Base-by-base conservation (phyloP, 1,139 yeast species). In the Suhomyces yuchorum region DNA sequence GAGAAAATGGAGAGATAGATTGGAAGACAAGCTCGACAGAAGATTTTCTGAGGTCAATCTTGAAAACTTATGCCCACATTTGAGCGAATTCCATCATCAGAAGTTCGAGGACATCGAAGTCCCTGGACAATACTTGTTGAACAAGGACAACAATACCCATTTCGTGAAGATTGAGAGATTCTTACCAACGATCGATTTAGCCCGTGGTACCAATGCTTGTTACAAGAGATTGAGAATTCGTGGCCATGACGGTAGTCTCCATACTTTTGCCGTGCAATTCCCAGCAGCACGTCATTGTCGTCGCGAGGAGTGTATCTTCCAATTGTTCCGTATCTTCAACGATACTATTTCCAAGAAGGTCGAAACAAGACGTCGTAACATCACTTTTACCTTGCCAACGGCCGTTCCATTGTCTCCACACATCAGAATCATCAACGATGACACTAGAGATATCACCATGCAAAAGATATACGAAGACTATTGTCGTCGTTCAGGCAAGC, bases 281-380 rank as follows among this genome's bases (percentile, higher is more conserved):
- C 99, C 99, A 4, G 96, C 99, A 15, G 97, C 97, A 9, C 84
- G 99, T 58, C 97, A 93, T 61, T 90, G 97, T 60, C 87, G 99
- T 62, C 83, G 99, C 49, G 99, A 95, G 65, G 99, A 95, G 63
- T 80, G 96, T 44, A 86, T 93, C 50, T 87, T 90, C 75, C 99
- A 93, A 66, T 70, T 95, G 56, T 92, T 90, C 77, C 80, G 97
- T 57, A 81, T 93, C 42, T 84, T 95, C 69, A 90, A 90, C 63
- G 92, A 88, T 55, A 84, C 88, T 5, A 72, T 95, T 47, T 75
- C 87, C 1, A 82, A 87, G 58, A 87, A 87, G 62, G 96, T 90
- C 38, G 96, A 93, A 66, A 82, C 96, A 2, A 83, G 97, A 57
- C 84, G 92, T 48, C 84, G 99, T 48, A 82, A 88, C 62, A 82